A percentile compares a stretch with the other conserved stretches of the same genome.
phyloP scores from a whole-genome alignment of 208 protist species.

The Acanthamoeba triangularis region DNA sequence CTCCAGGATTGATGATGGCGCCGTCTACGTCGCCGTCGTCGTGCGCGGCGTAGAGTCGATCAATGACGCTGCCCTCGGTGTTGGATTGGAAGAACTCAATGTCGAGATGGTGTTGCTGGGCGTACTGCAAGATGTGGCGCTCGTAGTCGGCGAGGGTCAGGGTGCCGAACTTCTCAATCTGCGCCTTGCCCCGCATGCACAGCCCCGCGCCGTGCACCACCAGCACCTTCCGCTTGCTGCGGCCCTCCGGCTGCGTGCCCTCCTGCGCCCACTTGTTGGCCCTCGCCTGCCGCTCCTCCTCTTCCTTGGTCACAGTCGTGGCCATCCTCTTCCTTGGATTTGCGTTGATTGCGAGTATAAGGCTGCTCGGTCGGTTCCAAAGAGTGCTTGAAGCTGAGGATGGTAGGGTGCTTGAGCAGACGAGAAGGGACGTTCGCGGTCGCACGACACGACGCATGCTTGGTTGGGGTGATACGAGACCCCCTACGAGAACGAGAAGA shows the following conservation, averaged over 20 bases:
- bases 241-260: constrained; percentile 22
- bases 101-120: constrained; percentile 8
- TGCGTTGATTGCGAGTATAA: too few species aligned
- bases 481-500: too few species aligned
- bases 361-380: not conserved
- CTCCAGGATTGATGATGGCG: constrained; percentile 57
- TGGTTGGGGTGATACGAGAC: too few species aligned
- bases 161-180: constrained; percentile 37
- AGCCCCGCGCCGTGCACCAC: constrained; percentile 22
- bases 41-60: constrained; percentile 49
- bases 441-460: not conserved
- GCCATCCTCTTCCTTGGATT: not conserved
- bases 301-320: not conserved
- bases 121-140: constrained; percentile 37
- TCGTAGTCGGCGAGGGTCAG: constrained; percentile 54
- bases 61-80: constrained; percentile 23
- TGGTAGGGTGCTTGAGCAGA: not conserved
- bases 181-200: constrained; percentile 32
- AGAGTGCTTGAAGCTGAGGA: not conserved
- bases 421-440: not conserved
- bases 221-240: constrained; percentile 55
- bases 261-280: constrained; percentile 3
- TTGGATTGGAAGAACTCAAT: constrained; percentile 57
- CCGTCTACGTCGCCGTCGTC: constrained; percentile 28
- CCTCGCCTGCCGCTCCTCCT: not conserved